phyloP scores from a whole-genome alignment of 176 grass and related monocot genomes.

The Avena atlantica region DNA sequence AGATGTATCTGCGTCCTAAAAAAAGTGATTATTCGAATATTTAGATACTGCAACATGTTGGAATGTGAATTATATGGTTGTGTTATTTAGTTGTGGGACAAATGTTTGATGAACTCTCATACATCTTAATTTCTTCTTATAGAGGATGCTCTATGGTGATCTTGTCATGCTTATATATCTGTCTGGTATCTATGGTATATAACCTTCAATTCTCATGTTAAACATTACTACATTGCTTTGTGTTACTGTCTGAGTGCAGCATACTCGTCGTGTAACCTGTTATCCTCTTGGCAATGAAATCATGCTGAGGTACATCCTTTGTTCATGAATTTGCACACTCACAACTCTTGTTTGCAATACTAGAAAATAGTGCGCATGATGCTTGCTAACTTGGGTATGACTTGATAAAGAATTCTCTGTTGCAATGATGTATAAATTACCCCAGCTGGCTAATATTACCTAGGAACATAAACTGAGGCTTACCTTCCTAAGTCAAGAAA shows the following conservation, averaged over 20 bases:
- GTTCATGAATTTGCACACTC: conserved; percentile 23
- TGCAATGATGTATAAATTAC: conserved; percentile 17
- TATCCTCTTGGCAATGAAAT: conserved; percentile 26
- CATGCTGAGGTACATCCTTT: conserved; percentile 37
- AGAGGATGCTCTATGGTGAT: neutral
- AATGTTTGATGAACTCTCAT: neutral
- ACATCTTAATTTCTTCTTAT: neutral
- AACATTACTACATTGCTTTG: neutral
- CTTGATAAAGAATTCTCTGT: conserved; percentile 13
- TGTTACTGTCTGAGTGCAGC: neutral
- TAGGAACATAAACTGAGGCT: conserved; percentile 12
- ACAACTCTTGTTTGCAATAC: conserved; percentile 45
- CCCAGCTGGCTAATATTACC: neutral
- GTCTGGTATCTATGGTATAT: neutral
- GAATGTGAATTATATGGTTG: conserved; percentile 48
- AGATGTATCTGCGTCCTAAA: conserved; percentile 19
- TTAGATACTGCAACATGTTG: conserved; percentile 47
- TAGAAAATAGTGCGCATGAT: conserved; percentile 5
- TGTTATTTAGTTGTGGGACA: conserved; percentile 60
- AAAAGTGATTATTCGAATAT: conserved; percentile 46
- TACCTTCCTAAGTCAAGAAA: conserved; percentile 11
- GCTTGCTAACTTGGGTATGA: conserved; percentile 15
- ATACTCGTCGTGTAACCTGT: neutral
- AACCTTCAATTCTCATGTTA: neutral
- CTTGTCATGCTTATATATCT: conserved; percentile 29